These are phyloP conservation scores for Aspergillus asperescens DNA, from an alignment of 495 filamentous ascomycete genomes.

Conservation along the genomic window DNA sequence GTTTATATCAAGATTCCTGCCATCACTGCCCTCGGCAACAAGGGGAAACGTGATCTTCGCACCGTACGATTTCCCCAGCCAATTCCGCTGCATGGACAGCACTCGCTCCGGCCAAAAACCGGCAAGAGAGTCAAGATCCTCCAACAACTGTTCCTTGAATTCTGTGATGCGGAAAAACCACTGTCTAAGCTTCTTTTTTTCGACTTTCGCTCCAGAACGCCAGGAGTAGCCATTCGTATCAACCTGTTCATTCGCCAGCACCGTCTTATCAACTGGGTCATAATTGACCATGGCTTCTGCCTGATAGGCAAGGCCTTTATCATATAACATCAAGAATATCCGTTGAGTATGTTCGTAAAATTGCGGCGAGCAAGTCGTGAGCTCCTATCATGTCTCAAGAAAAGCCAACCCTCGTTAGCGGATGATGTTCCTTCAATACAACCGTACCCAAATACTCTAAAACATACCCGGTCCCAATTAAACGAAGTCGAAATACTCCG, in stretches of 20 bases:
- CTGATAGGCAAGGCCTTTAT: conserved; percentile 71
- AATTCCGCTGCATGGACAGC: conserved; percentile 78
- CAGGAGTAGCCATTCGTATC: conserved; percentile 78
- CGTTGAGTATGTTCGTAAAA: conserved; percentile 88
- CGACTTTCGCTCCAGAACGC: conserved; percentile 82
- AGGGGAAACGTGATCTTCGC: conserved; percentile 67
- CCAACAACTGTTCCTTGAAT: conserved; percentile 67
- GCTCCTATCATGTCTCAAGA: conserved; percentile 49
- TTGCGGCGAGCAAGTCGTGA: conserved; percentile 73
- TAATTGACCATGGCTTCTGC: conserved; percentile 79
- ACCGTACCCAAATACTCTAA: neutral
- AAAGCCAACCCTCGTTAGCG: conserved; percentile 4
- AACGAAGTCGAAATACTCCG: conserved; percentile 68
- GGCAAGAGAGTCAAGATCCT: conserved; percentile 62
- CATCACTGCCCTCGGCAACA: conserved; percentile 29
- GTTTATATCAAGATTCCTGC: conserved; percentile 44
- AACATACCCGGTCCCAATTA: conserved; percentile 73
- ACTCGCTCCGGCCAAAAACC: conserved; percentile 77
- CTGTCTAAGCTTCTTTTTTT: conserved; percentile 73
- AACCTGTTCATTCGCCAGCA: conserved; percentile 88
- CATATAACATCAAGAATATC: conserved; percentile 70
- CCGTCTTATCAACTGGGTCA: conserved; percentile 84
- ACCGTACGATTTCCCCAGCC: conserved; percentile 75
- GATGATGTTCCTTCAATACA: neutral
- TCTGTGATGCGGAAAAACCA: conserved; percentile 86